Conservation (phyloP, 495 filamentous ascomycete species). For the Penicillium pulvis region DNA sequence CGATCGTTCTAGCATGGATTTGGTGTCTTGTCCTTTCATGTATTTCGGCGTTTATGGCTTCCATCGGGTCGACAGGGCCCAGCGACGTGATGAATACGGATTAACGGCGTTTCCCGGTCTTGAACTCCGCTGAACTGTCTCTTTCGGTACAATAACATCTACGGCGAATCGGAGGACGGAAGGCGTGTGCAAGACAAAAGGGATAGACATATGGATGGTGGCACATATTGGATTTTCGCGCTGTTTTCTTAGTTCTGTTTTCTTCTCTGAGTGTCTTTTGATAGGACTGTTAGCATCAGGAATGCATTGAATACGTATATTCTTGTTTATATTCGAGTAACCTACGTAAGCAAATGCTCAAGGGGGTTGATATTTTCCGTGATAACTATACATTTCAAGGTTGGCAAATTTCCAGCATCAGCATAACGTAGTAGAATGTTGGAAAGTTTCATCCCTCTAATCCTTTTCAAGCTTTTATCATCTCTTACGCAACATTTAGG, state of each 20-base stretch:
- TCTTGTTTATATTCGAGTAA: background rate
- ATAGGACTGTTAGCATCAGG: slow-evolving; percentile 6
- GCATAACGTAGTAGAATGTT: too few species aligned
- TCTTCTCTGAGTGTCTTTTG: slow-evolving; percentile 4
- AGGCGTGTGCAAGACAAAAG: slow-evolving; percentile 15
- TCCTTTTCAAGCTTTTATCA: too few species aligned
- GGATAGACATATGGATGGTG: slow-evolving; percentile 17
- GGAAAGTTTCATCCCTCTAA: too few species aligned
- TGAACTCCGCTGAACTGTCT: slow-evolving; percentile 9
- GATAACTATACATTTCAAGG: too few species aligned
- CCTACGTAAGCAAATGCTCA: too few species aligned
- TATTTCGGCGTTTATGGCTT: slow-evolving; percentile 1
- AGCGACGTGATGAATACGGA: background rate
- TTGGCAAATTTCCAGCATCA: too few species aligned
- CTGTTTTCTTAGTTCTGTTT: background rate
- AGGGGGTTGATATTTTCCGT: too few species aligned
- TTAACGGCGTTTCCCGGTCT: slow-evolving; percentile 10
- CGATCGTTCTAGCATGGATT: slow-evolving; percentile 4
- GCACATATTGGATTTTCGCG: slow-evolving; percentile 7
- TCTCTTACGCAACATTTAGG: too few species aligned
- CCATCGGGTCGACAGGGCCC: too few species aligned
- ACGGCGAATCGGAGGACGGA: slow-evolving; percentile 10
- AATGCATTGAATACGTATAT: slow-evolving; percentile 2
- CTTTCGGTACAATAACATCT: slow-evolving; percentile 7
- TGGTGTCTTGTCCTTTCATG: slow-evolving; percentile 1